Base-by-base conservation (phyloP, 805 yeast species). In the Zygosaccharomyces rouxii region DNA sequence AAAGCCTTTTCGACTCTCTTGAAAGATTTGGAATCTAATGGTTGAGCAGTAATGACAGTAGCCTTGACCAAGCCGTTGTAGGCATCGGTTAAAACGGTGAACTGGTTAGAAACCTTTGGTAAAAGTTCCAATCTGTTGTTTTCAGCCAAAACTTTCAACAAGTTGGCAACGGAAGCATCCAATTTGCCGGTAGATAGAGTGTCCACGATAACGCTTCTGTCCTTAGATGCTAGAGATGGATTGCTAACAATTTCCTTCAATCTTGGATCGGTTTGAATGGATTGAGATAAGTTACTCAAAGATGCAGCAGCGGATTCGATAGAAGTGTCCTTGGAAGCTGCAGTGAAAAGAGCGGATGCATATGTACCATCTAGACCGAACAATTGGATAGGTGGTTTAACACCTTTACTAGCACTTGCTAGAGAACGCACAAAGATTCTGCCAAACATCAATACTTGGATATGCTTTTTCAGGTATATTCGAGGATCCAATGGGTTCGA, bases 301-400 rank as follows among this genome's bases (percentile, higher is more conserved):
- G 90, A 80, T 63, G 75, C 75, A 60, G 77, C 76, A 48, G 90
- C 83, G 54, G 82, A 71, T 57, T 83, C 92, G 59, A 89, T 74
- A 7, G 88, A 75, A 30, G 95, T 79, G 59, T 81, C 81, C 77
- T 87, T 84, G 58, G 84, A 84, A 49, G 98, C 84, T 19, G 98
- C 97, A 47, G 90, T 77, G 81, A 83, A 92, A 62, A 94, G 79
- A 43, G 99, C 97, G 50, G 89, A 79, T 60, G 98, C 99, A 72
- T 92, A 92, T 56, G 98, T 89, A 67, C 98, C 99, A 60, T 90
- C 97, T 59, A 92, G 74, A 56, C 98, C 98, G 65, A 80, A 92
- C 69, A 92, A 79, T 79, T 89, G 96, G 55, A 92, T 86, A 49
- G 98, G 97, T 46, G 95, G 89, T 71, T 82, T 84, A 64, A 79